Base-by-base conservation (phyloP, 192 early-diverging fungal genomes). In the Backusella parvicylindrica region DNA sequence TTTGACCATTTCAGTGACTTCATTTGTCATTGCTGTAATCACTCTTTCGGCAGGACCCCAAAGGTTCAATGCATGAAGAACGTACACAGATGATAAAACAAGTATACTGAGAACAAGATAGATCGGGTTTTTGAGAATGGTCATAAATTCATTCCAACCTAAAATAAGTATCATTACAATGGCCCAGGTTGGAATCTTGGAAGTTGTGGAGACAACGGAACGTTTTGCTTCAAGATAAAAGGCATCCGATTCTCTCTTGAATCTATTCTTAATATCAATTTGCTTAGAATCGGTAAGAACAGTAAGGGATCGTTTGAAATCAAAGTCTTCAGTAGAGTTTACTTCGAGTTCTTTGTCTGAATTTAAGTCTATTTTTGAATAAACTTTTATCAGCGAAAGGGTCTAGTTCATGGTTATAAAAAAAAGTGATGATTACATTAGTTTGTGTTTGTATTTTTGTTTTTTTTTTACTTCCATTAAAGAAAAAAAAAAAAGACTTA, bases 191-290 rank as follows among this genome's bases (percentile, higher is more conserved):
- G 97, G 97, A 28, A 98, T 88, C 67, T 90, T 92, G 72, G 92
- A 92, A 49, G 93, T 95, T 11, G 94, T 95, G 6, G 90, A 79
- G 7, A 99, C 96, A 73, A 95, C 92, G 2, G 95, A 92, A 33
- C 98, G 91, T 85, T 99, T 99, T 2, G 98, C 98, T 77, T 99
- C 98, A 37, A 98, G 79, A 70, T 95, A 98, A 78, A 96, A 88
- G 0, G 90, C 90, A 83, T 99, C 96, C 0, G 94, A 93, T 74
- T 98, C 96, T 30, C 91, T 88, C 71, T 91, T 90, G 84, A 99
- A 98, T 73, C 92, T 85, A 68, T 89, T 91, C 15, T 84, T 86
- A 74, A 98, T 83, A 72, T 93, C 93, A 65, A 88, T 87, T 73
- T 86, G 86, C 33, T 88, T 86, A 0, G 85, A 81, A 50, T 90